Percentiles rank a stretch among this genome's conserved stretches.
Conservation (phyloP, 2,329 filamentous ascomycete species). For the Huntiella omanensis region DNA sequence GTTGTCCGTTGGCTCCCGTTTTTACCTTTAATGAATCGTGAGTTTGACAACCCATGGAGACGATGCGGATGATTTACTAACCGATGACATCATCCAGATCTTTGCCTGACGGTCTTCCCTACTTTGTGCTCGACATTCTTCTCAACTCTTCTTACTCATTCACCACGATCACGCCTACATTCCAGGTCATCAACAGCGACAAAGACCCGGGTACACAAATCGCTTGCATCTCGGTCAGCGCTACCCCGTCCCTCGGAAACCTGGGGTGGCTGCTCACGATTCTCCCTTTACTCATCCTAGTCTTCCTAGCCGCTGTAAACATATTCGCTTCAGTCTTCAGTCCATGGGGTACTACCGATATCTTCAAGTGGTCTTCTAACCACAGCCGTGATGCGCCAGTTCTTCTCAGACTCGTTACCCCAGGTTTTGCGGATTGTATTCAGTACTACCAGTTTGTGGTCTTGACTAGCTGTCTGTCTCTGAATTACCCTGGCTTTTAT, state of each 20-base stretch:
- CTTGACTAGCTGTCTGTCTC: slow-evolving; percentile 66
- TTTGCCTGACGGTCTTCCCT: slow-evolving; percentile 36
- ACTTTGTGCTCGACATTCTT: slow-evolving; percentile 54
- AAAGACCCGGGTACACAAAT: slow-evolving; percentile 37
- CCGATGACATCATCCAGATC: slow-evolving; percentile 14
- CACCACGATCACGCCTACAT: slow-evolving; percentile 55
- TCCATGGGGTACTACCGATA: slow-evolving; percentile 79
- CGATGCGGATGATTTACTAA: not conserved
- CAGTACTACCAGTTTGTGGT: slow-evolving; percentile 92
- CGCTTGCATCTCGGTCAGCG: slow-evolving; percentile 61
- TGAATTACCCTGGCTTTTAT: slow-evolving; percentile 87
- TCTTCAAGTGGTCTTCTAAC: slow-evolving; percentile 95
- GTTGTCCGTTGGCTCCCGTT: slow-evolving; percentile 58
- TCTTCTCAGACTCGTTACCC: slow-evolving; percentile 76
- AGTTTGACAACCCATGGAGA: slow-evolving; percentile 11
- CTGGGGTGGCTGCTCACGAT: slow-evolving; percentile 54
- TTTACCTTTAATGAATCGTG: slow-evolving; percentile 34
- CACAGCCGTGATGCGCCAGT: slow-evolving; percentile 78
- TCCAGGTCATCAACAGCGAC: slow-evolving; percentile 54
- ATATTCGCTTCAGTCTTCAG: slow-evolving; percentile 72
- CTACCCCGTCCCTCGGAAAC: slow-evolving; percentile 66
- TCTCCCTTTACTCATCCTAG: slow-evolving; percentile 58
- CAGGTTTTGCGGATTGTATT: slow-evolving; percentile 88
- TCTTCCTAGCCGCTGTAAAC: slow-evolving; percentile 67
- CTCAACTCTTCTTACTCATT: slow-evolving; percentile 76